Conservation (phyloP, 192 early-diverging fungal species). For the Linnemannia schmuckeri region DNA sequence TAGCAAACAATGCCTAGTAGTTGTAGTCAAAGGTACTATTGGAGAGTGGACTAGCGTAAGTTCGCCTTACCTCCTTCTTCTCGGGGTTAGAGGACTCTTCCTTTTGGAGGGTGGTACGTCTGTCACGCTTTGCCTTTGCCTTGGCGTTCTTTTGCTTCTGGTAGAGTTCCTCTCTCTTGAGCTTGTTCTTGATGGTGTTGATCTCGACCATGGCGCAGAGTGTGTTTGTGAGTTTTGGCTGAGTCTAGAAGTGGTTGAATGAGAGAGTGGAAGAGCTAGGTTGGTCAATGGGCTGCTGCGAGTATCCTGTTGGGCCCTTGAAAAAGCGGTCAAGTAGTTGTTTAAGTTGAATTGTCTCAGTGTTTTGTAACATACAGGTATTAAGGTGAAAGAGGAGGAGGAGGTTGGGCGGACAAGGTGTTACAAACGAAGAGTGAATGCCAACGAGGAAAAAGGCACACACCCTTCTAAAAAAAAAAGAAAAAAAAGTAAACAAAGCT, state of each 20-base stretch:
- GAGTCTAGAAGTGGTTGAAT: neutral
- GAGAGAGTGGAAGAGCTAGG: neutral
- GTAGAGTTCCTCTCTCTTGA: conserved; percentile 86
- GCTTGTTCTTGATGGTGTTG: conserved; percentile 84
- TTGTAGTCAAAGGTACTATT: neutral
- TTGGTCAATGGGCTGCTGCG: neutral
- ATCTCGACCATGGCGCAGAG: conserved; percentile 49
- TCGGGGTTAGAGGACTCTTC: conserved; percentile 88
- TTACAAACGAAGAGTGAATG: neutral
- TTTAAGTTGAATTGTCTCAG: neutral
- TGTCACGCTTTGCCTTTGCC: conserved; percentile 79
- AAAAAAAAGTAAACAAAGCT: conserved; percentile 16
- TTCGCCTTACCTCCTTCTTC: conserved; percentile 71
- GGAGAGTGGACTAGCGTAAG: neutral
- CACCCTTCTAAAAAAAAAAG: neutral
- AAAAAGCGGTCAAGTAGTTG: neutral
- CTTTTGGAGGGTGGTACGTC: conserved; percentile 79
- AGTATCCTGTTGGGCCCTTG: neutral
- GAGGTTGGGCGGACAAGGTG: neutral
- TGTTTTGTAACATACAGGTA: neutral
- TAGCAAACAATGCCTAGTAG: too few relatives aligned
- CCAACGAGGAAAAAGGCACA: conserved; percentile 3
- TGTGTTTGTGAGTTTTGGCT: neutral
- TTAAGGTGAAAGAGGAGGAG: neutral
- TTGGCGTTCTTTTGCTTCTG: conserved; percentile 81